Percentiles rank a stretch among this genome's conserved stretches.
Evolutionary conservation across 2,329 filamentous ascomycete species (phyloP).

Genomic region (Paraphoma sp.): DNA sequence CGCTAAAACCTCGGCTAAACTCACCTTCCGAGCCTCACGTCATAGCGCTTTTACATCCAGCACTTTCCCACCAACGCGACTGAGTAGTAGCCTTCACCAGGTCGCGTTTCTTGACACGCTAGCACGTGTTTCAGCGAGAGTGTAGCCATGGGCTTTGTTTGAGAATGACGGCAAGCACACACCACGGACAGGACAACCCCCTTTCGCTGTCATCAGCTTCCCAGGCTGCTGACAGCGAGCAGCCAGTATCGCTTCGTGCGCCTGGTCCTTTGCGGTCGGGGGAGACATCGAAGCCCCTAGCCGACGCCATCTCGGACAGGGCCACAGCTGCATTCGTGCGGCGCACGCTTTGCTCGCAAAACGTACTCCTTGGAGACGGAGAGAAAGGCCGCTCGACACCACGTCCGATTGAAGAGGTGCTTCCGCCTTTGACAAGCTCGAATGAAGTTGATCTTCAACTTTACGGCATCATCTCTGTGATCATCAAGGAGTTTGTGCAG

Average conservation of each 20-base stretch:
- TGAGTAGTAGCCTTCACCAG: neutral
- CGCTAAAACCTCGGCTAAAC: slow-evolving; percentile 30
- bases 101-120: slow-evolving; percentile 12
- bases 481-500: slow-evolving; percentile 88
- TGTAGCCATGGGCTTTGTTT: slow-evolving; percentile 22
- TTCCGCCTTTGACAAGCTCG: slow-evolving; percentile 91
- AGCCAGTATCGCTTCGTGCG: slow-evolving; percentile 22
- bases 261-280: slow-evolving; percentile 19
- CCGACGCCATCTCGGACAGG: slow-evolving; percentile 69
- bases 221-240: slow-evolving; percentile 20
- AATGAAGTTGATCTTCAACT: slow-evolving; percentile 93
- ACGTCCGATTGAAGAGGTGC: slow-evolving; percentile 76
- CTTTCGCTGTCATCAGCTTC: slow-evolving; percentile 28
- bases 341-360: slow-evolving; percentile 79
- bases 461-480: slow-evolving; percentile 88
- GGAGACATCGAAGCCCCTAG: slow-evolving; percentile 33
- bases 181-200: slow-evolving; percentile 25
- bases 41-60: slow-evolving; percentile 13
- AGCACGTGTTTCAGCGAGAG: slow-evolving; percentile 13
- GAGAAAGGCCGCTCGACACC: slow-evolving; percentile 65
- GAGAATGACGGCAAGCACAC: slow-evolving; percentile 38
- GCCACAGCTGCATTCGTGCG: slow-evolving; percentile 83
- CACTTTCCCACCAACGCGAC: neutral
- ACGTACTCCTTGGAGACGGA: slow-evolving; percentile 54
- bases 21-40: slow-evolving; percentile 15